Evolutionary conservation across 2,329 filamentous ascomycete species (phyloP), one percentile per base, ranked within the genome.

Genomic region (Fusarium sp.): DNA sequence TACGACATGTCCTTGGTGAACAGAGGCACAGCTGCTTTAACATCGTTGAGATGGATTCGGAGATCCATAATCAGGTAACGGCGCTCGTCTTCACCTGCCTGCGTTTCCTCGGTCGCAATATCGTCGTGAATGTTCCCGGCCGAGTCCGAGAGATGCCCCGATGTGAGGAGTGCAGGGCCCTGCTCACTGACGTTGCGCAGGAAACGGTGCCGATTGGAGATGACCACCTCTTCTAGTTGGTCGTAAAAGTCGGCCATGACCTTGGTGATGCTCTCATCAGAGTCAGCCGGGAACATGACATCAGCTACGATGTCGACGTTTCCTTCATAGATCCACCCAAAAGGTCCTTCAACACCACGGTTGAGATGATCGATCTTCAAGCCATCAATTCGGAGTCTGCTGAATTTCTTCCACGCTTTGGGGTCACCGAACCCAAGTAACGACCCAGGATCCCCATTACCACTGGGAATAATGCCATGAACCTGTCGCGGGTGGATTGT

Each of bases 201-300:
- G 53, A 91, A 86, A 43, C 84, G 84, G 70, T 92, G 90, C 30
- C 90, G 89, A 76, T 94, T 94, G 28, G 92, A 90, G 2, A 91
- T 94, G 23, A 98, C 94, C 0, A 94, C 94, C 44, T 96, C 94
- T 81, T 99, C 96, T 77, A 99, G 89, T 66, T 94, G 93, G 79
- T 98, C 95, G 80, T 98, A 98, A 75, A 99, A 95, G 77, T 98
- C 95, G n/a, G 92, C 91, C 88, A 99, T 93, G 47, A 98, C 94
- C 79, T 98, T 98, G 27, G 92, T 92, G 60, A 99, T 91, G 68
- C 95, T 93, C 67, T 95, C 94, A 63, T 97, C 93, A 41, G 90
- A 89, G 58, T 98, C 96, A 34, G 90, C 90, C 1, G 96, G 96
- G 66, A 99, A 93, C 90, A 97, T 95, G 70, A 99, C 91, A 76